phyloP scores from a whole-genome alignment of 805 yeast species.

The Candida ipomoeae region DNA sequence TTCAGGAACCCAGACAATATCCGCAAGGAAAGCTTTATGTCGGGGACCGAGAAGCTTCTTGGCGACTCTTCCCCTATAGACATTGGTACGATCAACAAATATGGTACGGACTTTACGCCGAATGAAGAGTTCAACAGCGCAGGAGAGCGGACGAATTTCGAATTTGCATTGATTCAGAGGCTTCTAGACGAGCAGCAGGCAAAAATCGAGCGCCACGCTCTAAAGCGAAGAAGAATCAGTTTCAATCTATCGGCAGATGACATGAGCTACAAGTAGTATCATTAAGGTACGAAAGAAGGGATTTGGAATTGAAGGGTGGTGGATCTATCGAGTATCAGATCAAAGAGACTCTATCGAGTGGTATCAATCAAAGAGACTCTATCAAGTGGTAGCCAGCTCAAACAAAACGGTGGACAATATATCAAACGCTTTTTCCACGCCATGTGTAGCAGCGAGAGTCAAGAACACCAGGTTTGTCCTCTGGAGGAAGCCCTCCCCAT shows the following conservation, averaged over 20 bases:
- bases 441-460: conserved; percentile 22
- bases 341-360: no score
- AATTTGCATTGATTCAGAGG: conserved; percentile 22
- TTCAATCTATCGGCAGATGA: conserved; percentile 29
- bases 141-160: conserved; percentile 29
- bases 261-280: conserved; percentile 9
- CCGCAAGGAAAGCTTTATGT: conserved; percentile 7
- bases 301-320: background rate
- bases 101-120: conserved; percentile 28
- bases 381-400: background rate
- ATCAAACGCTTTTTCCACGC: conserved; percentile 23
- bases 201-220: background rate
- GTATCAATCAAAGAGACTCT: no score
- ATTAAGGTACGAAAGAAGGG: background rate
- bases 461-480: conserved; percentile 17
- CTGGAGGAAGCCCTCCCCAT: conserved; percentile 10
- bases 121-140: conserved; percentile 31
- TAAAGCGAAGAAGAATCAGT: conserved; percentile 4
- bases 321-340: no score
- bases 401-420: conserved; percentile 21
- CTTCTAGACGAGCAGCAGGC: conserved; percentile 11
- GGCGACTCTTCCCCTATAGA: conserved; percentile 18
- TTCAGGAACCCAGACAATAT: conserved; percentile 12
- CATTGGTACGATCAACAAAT: conserved; percentile 10
- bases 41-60: conserved; percentile 8